Base-by-base conservation (phyloP, 78 protist genomes). In the Dictyostelium firmibasis region DNA sequence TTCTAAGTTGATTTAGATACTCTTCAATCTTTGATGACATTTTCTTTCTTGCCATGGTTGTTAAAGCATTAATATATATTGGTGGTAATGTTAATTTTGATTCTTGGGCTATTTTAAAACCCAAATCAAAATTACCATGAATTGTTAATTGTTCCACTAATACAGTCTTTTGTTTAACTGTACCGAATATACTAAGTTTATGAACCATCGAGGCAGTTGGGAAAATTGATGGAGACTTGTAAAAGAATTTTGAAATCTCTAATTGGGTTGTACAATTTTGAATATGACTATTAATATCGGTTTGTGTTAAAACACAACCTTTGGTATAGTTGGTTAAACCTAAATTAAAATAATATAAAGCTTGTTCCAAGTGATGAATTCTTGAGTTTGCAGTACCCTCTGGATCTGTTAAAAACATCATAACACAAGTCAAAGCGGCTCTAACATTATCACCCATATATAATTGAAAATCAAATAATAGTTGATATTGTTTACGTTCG, bases 341-440 rank as follows among this genome's bases (percentile, higher is more conserved):
- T 0, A 36, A 3, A 64, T 67, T 81, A 62, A 93, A 85, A n/a
- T 72, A 78, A 18, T 36, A 23, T 5, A 38, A 29, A 9, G 93
- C 88, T 64, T 83, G 87, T 20, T 93, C 92, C 31, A 86, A 27
- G 33, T 92, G 74, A 5, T 29, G 43, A 14, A 84, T 7, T 44
- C 88, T n/a, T 6, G 64, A 20, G 2, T 84, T 41, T 2, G 38
- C 25, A 0, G 86, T 16, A 62, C 47, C 29, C 5, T 85, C 94
- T 11, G 83, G 35, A 35, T 79, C 20, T 16, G 75, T 36, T 25
- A 85, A 23, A 50, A 84, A 91, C 57, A 96, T 77, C 33, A 85
- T 82, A 50, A 96, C 50, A 67, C 83, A 81, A 1, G 97, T 96
- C 31, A 92, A 60, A 81, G 88, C 97, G 10, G 97, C 97, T 36